phyloP scores from a whole-genome alignment of 441 rosid genomes.

The Gossypium gossypioides region DNA sequence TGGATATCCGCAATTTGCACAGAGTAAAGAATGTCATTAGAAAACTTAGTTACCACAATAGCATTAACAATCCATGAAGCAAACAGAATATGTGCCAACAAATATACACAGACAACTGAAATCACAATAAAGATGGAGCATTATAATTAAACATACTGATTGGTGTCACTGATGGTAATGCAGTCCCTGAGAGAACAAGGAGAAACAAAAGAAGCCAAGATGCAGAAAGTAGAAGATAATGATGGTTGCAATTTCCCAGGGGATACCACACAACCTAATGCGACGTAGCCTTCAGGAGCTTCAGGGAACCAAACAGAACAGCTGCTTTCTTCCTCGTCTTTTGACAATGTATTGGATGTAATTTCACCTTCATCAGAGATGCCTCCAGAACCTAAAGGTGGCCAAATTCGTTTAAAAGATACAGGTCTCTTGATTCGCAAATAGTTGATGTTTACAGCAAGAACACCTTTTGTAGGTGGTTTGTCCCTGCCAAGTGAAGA shows the following conservation, averaged over 20 bases:
- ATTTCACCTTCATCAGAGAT: conserved; percentile 26
- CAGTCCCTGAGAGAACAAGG: conserved; percentile 88
- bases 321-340: conserved; percentile 23
- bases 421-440: conserved; percentile 74
- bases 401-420: conserved; percentile 74
- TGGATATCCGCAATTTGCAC: conserved; percentile 38
- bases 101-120: neutral
- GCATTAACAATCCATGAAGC: neutral
- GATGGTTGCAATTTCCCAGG: conserved; percentile 61
- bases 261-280: conserved; percentile 79
- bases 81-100: neutral
- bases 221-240: conserved; percentile 63
- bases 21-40: neutral
- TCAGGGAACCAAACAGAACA: conserved; percentile 94
- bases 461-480: conserved; percentile 90
- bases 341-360: conserved; percentile 14
- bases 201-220: conserved; percentile 65
- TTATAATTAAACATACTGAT: conserved; percentile 38
- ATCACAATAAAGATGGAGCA: conserved; percentile 10
- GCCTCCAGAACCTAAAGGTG: conserved; percentile 35
- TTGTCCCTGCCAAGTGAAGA: conserved; percentile 66
- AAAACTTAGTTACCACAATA: neutral
- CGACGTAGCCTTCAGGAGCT: conserved; percentile 87
- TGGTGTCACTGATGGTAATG: conserved; percentile 46
- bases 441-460: conserved; percentile 71